A percentile compares a stretch with the other conserved stretches of the same genome.
Evolutionary conservation across 441 rosid genomes (phyloP).

Genomic region (Erodium trifolium): DNA sequence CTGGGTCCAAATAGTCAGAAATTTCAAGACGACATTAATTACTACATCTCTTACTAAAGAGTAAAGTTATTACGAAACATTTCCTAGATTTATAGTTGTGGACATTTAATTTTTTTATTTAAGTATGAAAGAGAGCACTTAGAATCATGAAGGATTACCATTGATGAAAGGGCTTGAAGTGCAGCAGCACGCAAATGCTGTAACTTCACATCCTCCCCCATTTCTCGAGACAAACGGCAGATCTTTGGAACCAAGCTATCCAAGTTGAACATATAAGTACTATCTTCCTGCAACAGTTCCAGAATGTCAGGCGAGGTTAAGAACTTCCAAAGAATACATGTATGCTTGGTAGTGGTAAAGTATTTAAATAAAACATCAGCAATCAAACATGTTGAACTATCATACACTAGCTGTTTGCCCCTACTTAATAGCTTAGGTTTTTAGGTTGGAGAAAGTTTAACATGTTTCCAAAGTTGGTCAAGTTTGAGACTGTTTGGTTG

Average conservation of each 20-base stretch:
- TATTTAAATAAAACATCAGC: background rate
- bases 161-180: constrained; percentile 67
- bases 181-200: constrained; percentile 63
- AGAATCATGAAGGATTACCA: constrained; percentile 39
- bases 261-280: constrained; percentile 82
- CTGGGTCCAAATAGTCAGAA: background rate
- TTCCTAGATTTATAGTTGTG: background rate
- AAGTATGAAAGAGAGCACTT: constrained; percentile 5
- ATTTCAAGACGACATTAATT: background rate
- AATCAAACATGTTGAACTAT: too few relatives aligned
- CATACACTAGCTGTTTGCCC: background rate
- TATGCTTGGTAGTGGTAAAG: background rate
- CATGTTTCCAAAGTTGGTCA: background rate
- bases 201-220: constrained; percentile 64
- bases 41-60: background rate
- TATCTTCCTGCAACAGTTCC: constrained; percentile 41
- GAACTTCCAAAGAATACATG: background rate
- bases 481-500: background rate
- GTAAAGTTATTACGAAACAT: background rate
- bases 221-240: constrained; percentile 77
- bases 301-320: background rate
- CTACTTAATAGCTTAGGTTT: background rate
- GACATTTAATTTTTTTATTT: background rate
- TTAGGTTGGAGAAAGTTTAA: background rate
- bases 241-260: constrained; percentile 88